These are phyloP conservation scores for Salvia splendens DNA, from an alignment of 257 asterid species.

Conservation along the genomic window DNA sequence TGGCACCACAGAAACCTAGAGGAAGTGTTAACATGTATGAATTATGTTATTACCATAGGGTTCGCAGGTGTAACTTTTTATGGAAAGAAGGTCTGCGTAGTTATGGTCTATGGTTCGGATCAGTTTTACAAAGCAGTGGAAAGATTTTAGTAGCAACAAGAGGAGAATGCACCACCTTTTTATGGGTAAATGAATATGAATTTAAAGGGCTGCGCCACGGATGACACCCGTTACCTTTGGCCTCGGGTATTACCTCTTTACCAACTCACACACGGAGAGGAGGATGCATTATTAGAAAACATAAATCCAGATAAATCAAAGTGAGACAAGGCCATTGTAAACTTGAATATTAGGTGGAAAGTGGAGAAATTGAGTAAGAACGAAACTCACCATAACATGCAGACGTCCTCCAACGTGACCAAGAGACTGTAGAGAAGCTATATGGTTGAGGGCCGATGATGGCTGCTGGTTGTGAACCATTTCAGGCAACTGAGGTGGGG, in stretches of 20 bases:
- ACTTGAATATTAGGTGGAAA: conserved; percentile 7
- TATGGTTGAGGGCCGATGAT: conserved; percentile 60
- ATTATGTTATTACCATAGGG: not conserved
- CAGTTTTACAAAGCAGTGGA: not conserved
- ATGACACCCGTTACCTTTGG: no score
- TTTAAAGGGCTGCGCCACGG: no score
- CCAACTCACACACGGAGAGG: no score
- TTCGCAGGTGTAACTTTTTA: not conserved
- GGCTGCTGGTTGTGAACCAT: conserved; percentile 74
- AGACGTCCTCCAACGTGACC: conserved; percentile 55
- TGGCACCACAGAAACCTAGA: no score
- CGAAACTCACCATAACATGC: conserved; percentile 62
- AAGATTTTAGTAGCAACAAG: not conserved
- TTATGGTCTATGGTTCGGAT: not conserved
- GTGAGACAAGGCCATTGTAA: not conserved
- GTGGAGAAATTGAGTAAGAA: not conserved
- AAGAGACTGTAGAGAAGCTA: conserved; percentile 68
- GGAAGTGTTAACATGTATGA: not conserved
- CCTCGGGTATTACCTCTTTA: no score
- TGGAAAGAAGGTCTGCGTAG: not conserved
- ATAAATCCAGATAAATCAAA: not conserved
- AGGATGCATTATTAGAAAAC: not conserved
- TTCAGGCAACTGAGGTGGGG: conserved; percentile 75
- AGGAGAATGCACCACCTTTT: not conserved
- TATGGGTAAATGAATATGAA: no score